These are phyloP conservation scores for Viola pubescens DNA, from an alignment of 441 rosid species.

Conservation along the genomic window DNA sequence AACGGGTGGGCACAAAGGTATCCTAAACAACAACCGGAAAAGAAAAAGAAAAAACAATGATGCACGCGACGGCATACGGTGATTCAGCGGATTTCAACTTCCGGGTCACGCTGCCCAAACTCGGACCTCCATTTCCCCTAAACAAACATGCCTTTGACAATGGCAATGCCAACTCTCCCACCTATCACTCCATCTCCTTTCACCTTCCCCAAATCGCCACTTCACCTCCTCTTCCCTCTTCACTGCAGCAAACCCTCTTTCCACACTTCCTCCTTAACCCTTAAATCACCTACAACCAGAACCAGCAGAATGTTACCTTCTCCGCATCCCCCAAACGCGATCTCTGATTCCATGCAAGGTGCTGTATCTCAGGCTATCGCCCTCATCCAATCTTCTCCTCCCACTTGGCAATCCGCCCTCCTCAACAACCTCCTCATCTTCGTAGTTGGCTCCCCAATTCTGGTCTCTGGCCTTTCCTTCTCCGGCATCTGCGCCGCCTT, in stretches of 20 bases:
- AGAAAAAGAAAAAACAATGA: too few species aligned
- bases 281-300: background rate
- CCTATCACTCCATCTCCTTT: slow-evolving; percentile 12
- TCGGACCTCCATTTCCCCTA: too few species aligned
- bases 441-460: slow-evolving; percentile 58
- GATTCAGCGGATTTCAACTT: too few species aligned
- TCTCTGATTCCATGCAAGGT: slow-evolving; percentile 28
- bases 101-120: too few species aligned
- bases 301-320: slow-evolving; percentile 3
- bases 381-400: slow-evolving; percentile 50
- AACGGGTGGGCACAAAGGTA: too few species aligned
- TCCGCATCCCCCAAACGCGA: slow-evolving; percentile 19
- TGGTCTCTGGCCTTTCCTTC: slow-evolving; percentile 68
- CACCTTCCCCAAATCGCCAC: slow-evolving; percentile 3
- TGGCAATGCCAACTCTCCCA: slow-evolving; percentile 37
- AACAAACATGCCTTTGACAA: slow-evolving; percentile 6
- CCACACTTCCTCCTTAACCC: slow-evolving; percentile 1
- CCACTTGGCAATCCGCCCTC: slow-evolving; percentile 73
- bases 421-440: slow-evolving; percentile 66
- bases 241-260: slow-evolving; percentile 11
- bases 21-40: too few species aligned
- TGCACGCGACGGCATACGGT: too few species aligned
- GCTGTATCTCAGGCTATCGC: slow-evolving; percentile 42
- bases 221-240: background rate
- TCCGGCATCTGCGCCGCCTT: slow-evolving; percentile 77